phyloP scores from a whole-genome alignment of 306 rosid genomes.

The Begonia loranthoides region DNA sequence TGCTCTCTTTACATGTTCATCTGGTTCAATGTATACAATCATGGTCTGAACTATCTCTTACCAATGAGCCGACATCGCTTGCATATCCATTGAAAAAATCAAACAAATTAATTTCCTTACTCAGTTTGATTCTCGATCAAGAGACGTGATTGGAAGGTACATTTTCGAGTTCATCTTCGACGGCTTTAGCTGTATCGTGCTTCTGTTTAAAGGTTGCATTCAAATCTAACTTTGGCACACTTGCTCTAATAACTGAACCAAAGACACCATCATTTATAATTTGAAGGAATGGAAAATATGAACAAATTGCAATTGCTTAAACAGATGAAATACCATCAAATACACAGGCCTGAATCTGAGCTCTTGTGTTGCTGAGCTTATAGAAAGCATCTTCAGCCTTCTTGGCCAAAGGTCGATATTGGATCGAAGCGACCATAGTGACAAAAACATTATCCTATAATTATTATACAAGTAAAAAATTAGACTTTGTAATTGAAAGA shows the following conservation, averaged over 20 bases:
- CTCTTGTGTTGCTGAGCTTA: slow-evolving; percentile 44
- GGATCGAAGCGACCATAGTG: slow-evolving; percentile 38
- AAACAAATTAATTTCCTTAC: not conserved
- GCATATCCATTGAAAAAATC: slow-evolving; percentile 5
- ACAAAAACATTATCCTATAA: slow-evolving; percentile 42
- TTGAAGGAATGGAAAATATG: too few species aligned
- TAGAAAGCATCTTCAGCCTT: slow-evolving; percentile 45
- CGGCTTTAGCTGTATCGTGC: slow-evolving; percentile 40
- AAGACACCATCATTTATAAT: not conserved
- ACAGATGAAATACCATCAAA: slow-evolving; percentile 25
- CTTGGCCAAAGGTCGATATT: slow-evolving; percentile 35
- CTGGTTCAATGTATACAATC: slow-evolving; percentile 42
- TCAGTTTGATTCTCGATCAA: not conserved
- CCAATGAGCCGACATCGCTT: slow-evolving; percentile 49
- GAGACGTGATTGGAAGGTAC: slow-evolving; percentile 4
- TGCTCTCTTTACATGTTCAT: slow-evolving; percentile 42
- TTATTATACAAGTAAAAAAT: not conserved
- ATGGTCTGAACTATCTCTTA: slow-evolving; percentile 42
- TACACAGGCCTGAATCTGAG: slow-evolving; percentile 41
- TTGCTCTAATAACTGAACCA: slow-evolving; percentile 34
- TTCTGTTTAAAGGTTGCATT: slow-evolving; percentile 44
- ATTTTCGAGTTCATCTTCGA: slow-evolving; percentile 38
- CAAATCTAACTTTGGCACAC: slow-evolving; percentile 43
- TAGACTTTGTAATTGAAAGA: not conserved
- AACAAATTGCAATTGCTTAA: too few species aligned